Conservation (phyloP, 306 rosid genomes). For the Psophocarpus tetragonolobus region DNA sequence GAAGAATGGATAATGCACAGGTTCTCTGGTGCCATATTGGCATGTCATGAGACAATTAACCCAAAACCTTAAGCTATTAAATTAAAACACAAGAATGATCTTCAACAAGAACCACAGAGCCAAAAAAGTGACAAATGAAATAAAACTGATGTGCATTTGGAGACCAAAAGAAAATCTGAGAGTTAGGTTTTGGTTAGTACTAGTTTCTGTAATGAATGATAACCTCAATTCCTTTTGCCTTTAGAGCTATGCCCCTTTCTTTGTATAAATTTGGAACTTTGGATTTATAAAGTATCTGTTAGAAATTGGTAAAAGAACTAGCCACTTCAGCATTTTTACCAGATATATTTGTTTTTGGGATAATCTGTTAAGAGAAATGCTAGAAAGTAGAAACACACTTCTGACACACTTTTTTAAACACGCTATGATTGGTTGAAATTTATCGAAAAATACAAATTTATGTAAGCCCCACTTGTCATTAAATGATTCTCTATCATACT, state of each 20-base stretch:
- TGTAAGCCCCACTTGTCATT: too few species aligned
- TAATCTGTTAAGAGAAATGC: too few species aligned
- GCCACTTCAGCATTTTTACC: not conserved
- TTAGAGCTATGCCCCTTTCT: not conserved
- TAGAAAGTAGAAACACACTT: too few species aligned
- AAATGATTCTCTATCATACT: too few species aligned
- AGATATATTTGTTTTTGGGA: not conserved
- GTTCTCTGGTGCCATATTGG: not conserved
- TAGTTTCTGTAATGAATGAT: not conserved
- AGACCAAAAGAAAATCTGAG: not conserved
- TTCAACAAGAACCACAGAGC: not conserved
- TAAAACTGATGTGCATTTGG: not conserved
- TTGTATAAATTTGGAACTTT: not conserved
- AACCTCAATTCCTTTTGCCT: not conserved
- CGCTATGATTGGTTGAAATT: too few species aligned
- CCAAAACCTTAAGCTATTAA: not conserved
- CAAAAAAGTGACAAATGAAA: not conserved
- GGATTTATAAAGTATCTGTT: not conserved
- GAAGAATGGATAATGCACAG: not conserved
- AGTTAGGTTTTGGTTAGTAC: not conserved
- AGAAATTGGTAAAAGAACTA: not conserved
- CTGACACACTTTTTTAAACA: too few species aligned
- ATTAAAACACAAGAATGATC: not conserved
- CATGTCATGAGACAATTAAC: not conserved
- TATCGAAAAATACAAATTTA: too few species aligned